Evolutionary conservation across 1,284 basidiomycete genomes (phyloP), one percentile per base, ranked within the genome.

Genomic region (Cryptococcus wingfieldii): DNA sequence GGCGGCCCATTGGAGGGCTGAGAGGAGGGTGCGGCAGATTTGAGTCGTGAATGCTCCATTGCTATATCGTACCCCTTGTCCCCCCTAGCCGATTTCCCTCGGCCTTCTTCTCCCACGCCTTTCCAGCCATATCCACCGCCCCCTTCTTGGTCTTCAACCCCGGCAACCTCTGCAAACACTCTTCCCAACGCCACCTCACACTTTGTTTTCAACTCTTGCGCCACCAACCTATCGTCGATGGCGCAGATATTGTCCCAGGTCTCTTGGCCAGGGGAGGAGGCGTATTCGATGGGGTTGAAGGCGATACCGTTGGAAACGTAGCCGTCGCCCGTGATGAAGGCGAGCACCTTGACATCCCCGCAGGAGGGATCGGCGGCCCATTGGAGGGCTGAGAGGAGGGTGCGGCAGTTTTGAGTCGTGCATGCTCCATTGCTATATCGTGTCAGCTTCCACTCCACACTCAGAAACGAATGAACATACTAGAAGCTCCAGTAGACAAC

Each of bases 241-340:
- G 76, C 77, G 49, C 78, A 79, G 72, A 80, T 80, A 63, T 80
- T 79, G 38, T 66, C 71, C 79, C 78, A 79, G 14, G 77, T 77
- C 63, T 79, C 79, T 7, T 68, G 63, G 0, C 73, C 72, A 0
- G 0, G 76, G 51, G 76, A 70, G 7, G 65, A 49, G 23, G 71
- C 67, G 19, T 74, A 68, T 63, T 79, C 77, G 63, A 80, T 79
- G 4, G 79, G 76, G 67, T 79, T 77, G 47, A 80, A 71, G 9
- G 78, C 78, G 46, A 80, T 78, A 37, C 79, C 79, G 63, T 80
- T 80, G 31, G 73, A 77, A 56, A 79, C 79, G 71, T 79, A 79
- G 34, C 65, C 55, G n/a, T 74, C 74, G 46, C 73, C 76, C 71
- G n/a, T n/a, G n/a, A 80, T 76, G 58, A 80, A 63, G 16, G 72